Conservation (phyloP, 2,329 filamentous ascomycete genomes). For the Aureobasidium sp. region DNA sequence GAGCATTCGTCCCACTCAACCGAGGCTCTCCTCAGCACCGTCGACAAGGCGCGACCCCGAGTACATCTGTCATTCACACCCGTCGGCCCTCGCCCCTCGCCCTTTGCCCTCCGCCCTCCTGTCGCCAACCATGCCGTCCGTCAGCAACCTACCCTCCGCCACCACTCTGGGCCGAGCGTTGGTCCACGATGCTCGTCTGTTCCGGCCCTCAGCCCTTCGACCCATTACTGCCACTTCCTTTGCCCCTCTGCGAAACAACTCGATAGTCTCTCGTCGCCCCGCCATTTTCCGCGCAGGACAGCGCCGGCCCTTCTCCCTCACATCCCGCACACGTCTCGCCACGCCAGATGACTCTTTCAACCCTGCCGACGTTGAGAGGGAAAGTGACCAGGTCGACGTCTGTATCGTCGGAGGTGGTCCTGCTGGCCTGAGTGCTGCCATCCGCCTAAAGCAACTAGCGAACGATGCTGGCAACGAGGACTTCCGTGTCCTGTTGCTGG, state of each 20-base stretch:
- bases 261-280: slow-evolving; percentile 20
- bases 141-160: neutral
- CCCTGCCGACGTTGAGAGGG: slow-evolving; percentile 59
- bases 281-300: slow-evolving; percentile 28
- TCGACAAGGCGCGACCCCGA: neutral
- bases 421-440: slow-evolving; percentile 83
- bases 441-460: slow-evolving; percentile 88
- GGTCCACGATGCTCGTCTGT: slow-evolving; percentile 3
- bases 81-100: too few relatives aligned
- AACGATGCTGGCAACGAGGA: slow-evolving; percentile 93
- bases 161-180: slow-evolving; percentile 3
- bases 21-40: slow-evolving; percentile 4
- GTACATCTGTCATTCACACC: too few relatives aligned
- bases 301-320: slow-evolving; percentile 24
- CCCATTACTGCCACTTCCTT: slow-evolving; percentile 14
- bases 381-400: slow-evolving; percentile 89
- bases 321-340: slow-evolving; percentile 25
- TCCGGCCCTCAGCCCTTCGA: neutral
- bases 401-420: slow-evolving; percentile 96
- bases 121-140: neutral
- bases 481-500: slow-evolving; percentile 82
- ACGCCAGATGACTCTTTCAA: slow-evolving; percentile 34
- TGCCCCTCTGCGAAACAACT: neutral
- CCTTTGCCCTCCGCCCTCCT: neutral
- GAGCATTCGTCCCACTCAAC: neutral